Conservation (phyloP, 2,329 filamentous ascomycete genomes). For the Claviceps sp. region DNA sequence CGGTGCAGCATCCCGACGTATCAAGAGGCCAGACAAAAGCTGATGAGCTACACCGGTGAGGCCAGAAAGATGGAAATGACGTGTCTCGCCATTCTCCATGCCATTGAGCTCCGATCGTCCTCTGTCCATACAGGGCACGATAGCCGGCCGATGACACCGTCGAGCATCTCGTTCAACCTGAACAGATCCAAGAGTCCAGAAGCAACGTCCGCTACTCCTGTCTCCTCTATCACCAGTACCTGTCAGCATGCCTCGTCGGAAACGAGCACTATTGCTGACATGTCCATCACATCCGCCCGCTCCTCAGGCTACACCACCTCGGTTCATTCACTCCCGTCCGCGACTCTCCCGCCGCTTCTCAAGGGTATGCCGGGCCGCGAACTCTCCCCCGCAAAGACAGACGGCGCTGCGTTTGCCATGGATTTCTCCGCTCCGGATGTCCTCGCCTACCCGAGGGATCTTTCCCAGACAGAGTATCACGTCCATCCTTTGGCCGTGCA, state of each 20-base stretch:
- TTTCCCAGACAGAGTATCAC: slow-evolving; percentile 21
- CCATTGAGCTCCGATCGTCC: slow-evolving; percentile 5
- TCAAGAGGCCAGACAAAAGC: slow-evolving; percentile 13
- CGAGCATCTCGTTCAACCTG: slow-evolving; percentile 3
- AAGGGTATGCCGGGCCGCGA: slow-evolving; percentile 26
- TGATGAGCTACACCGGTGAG: slow-evolving; percentile 20
- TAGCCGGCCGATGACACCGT: slow-evolving; percentile 3
- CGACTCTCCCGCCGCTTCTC: slow-evolving; percentile 28
- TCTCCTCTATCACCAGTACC: background rate
- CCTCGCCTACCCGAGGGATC: slow-evolving; percentile 20
- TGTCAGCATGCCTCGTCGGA: background rate
- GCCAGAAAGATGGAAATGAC: slow-evolving; percentile 20
- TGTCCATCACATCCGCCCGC: slow-evolving; percentile 1
- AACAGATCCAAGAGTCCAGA: slow-evolving; percentile 7
- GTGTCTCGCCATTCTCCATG: slow-evolving; percentile 14
- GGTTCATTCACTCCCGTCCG: slow-evolving; percentile 3
- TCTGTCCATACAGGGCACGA: background rate
- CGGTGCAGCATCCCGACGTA: slow-evolving; percentile 22
- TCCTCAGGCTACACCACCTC: slow-evolving; percentile 3
- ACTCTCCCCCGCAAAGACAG: slow-evolving; percentile 23
- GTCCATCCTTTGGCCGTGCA: slow-evolving; percentile 23
- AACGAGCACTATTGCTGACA: slow-evolving; percentile 1
- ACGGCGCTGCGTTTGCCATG: slow-evolving; percentile 21
- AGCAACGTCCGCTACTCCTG: background rate
- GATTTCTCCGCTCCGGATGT: slow-evolving; percentile 18